Evolutionary conservation across 257 asterid genomes (phyloP), one percentile per base, ranked within the genome.

Genomic region (Handroanthus guayacan): DNA sequence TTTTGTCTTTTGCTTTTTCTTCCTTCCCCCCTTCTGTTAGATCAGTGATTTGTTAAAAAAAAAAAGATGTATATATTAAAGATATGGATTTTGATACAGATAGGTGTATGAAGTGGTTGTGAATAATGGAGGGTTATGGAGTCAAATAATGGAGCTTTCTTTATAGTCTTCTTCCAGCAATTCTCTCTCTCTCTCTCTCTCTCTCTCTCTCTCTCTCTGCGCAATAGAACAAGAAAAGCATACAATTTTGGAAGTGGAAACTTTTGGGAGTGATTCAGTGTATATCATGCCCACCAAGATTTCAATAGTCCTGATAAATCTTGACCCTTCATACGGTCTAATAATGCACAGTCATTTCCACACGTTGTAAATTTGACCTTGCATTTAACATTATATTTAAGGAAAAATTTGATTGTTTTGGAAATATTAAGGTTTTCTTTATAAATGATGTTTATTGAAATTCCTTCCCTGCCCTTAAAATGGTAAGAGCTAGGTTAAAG

Each of bases 161-260:
- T 80, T 82, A 67, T 76, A 67, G 70, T 65, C 64, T 73, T 61
- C 81, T 68, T 67, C 72, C 79, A 43, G 64, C 79, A 80, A 76
- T 78, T 78, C 80, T 85, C 66, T 69, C 68, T 75, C 54, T 11
- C 69, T 64, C 20, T 9, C 61, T 10, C 50, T 12, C 64, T 34
- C 71, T 58, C 75, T 60, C 57, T 69, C 76, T 69, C 76, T 75
- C 80, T 48, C 80, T 54, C 61, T 45, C 14, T 45, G 77, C 74
- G 62, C 54, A 37, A 58, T 70, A 77, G 44, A 73, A 73, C 68
- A 78, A 69, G 82, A 82, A 54, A 74, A n/a, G 89, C 85, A 83
- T 85, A 88, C 86, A 84, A 52, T 39, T 84, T 81, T 68, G 86
- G 92, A 77, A 86, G 78, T 67, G 73, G 83, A 61, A 76, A 69